These are phyloP conservation scores for Hemisphaericaspora subhashii DNA, from an alignment of 1,139 yeast genomes.

Conservation along the genomic window DNA sequence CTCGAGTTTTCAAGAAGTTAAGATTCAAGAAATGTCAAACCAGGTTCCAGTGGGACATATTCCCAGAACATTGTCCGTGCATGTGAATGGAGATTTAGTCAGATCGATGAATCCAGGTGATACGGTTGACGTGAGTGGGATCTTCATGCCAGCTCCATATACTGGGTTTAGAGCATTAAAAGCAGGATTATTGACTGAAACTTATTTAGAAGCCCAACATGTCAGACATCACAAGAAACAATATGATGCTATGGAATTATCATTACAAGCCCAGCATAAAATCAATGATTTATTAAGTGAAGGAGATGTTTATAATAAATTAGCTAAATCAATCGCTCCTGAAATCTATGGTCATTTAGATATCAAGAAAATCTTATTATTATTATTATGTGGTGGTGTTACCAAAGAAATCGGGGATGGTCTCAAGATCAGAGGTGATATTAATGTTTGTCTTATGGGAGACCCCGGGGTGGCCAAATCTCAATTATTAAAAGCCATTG, in stretches of 20 bases:
- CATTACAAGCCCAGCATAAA: conserved; percentile 54
- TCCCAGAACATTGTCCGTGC: conserved; percentile 82
- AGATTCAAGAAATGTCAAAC: conserved; percentile 89
- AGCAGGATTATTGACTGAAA: conserved; percentile 93
- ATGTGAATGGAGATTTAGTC: conserved; percentile 87
- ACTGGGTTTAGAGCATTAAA: conserved; percentile 90
- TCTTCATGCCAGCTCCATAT: conserved; percentile 90
- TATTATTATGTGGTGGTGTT: conserved; percentile 91
- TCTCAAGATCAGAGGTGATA: conserved; percentile 95
- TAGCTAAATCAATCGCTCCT: conserved; percentile 93
- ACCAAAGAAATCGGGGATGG: conserved; percentile 96
- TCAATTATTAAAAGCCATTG: conserved; percentile 86
- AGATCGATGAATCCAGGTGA: conserved; percentile 93
- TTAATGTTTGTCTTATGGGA: conserved; percentile 96
- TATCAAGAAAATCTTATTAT: conserved; percentile 83
- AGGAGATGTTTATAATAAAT: conserved; percentile 74
- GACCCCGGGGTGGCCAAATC: conserved; percentile 99
- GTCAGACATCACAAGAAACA: conserved; percentile 87
- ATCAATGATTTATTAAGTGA: conserved; percentile 47
- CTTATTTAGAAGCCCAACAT: conserved; percentile 85
- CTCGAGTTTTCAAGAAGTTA: conserved; percentile 91
- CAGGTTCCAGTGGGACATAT: conserved; percentile 99
- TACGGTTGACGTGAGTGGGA: conserved; percentile 87
- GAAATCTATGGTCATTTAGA: conserved; percentile 95
- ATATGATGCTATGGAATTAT: conserved; percentile 66